phyloP scores from a whole-genome alignment of 225 moss, liverwort and hornwort genomes.

The Physcomitrellopsis africana region DNA sequence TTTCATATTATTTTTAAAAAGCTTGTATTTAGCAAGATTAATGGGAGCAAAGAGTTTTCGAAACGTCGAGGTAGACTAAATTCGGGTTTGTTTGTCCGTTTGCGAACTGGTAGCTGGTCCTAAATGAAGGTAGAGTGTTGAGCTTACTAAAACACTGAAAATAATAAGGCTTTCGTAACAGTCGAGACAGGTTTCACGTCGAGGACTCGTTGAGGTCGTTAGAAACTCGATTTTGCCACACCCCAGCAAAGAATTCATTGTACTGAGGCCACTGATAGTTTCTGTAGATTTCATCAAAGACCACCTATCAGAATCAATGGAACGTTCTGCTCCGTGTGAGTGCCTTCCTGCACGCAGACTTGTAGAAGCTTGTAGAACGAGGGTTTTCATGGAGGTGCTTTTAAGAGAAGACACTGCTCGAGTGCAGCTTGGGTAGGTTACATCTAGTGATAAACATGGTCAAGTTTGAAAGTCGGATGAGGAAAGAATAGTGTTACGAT shows the following conservation, averaged over 20 bases:
- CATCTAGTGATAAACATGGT: slow-evolving; percentile 33
- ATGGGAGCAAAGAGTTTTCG: slow-evolving; percentile 34
- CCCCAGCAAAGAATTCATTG: slow-evolving; percentile 12
- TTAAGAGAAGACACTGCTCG: slow-evolving; percentile 15
- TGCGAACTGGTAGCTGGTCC: slow-evolving; percentile 40
- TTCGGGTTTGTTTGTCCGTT: slow-evolving; percentile 12
- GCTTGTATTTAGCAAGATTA: slow-evolving; percentile 31
- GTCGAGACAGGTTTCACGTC: no score
- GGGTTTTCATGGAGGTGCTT: slow-evolving; percentile 24
- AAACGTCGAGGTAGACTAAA: slow-evolving; percentile 16
- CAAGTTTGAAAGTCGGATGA: slow-evolving; percentile 16
- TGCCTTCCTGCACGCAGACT: neutral
- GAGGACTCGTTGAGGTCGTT: no score
- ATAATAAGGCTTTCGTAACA: no score
- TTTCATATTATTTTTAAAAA: slow-evolving; percentile 24
- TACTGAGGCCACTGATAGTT: slow-evolving; percentile 19
- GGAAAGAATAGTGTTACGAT: neutral
- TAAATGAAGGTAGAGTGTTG: neutral
- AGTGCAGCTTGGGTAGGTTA: slow-evolving; percentile 26
- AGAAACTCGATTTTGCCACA: no score
- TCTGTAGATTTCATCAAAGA: slow-evolving; percentile 28
- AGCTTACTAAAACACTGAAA: neutral
- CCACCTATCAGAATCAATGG: slow-evolving; percentile 14
- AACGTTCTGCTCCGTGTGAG: slow-evolving; percentile 24
- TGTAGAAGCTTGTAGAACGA: slow-evolving; percentile 12